Evolutionary conservation across 1,284 basidiomycete species (phyloP).

Genomic region (Schizopora paradoxa): DNA sequence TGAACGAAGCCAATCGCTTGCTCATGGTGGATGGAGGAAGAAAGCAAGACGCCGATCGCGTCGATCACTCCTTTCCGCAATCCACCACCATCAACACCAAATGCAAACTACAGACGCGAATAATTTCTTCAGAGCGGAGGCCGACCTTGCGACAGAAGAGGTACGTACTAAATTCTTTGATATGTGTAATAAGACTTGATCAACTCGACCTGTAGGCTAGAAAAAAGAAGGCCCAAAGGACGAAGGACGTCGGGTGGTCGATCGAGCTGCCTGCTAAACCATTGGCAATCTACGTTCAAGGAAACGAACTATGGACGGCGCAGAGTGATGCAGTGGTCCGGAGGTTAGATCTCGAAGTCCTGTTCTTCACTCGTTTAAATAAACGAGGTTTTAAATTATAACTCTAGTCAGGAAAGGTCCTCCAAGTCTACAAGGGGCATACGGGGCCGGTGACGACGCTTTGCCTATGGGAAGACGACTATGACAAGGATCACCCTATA

Average conservation of each 20-base stretch:
- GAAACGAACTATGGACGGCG: constrained; percentile 73
- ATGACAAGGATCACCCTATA: constrained; percentile 32
- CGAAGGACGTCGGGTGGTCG: constrained; percentile 69
- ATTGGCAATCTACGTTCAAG: constrained; percentile 61
- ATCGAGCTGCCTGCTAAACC: constrained; percentile 73
- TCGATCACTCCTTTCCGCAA: background rate
- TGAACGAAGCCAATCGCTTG: constrained; percentile 65
- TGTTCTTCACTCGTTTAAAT: constrained; percentile 6
- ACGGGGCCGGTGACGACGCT: constrained; percentile 82
- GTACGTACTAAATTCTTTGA: constrained; percentile 36
- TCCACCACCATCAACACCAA: no score
- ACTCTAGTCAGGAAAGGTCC: constrained; percentile 69
- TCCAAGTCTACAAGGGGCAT: constrained; percentile 76
- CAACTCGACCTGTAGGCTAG: constrained; percentile 46
- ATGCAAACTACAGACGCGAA: constrained; percentile 11
- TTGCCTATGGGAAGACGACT: constrained; percentile 48
- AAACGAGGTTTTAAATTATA: constrained; percentile 12
- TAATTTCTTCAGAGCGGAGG: constrained; percentile 64
- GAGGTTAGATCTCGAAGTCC: constrained; percentile 71
- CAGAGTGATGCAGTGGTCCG: constrained; percentile 76
- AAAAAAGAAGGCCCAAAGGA: constrained; percentile 65
- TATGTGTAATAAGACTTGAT: constrained; percentile 14
- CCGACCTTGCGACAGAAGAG: constrained; percentile 64
- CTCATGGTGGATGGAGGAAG: constrained; percentile 24
- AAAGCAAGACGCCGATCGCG: background rate